Percentiles rank a stretch among this genome's conserved stretches.
These are phyloP conservation scores for Nemania serpens DNA, from an alignment of 2,329 filamentous ascomycete genomes.

Conservation along the genomic window DNA sequence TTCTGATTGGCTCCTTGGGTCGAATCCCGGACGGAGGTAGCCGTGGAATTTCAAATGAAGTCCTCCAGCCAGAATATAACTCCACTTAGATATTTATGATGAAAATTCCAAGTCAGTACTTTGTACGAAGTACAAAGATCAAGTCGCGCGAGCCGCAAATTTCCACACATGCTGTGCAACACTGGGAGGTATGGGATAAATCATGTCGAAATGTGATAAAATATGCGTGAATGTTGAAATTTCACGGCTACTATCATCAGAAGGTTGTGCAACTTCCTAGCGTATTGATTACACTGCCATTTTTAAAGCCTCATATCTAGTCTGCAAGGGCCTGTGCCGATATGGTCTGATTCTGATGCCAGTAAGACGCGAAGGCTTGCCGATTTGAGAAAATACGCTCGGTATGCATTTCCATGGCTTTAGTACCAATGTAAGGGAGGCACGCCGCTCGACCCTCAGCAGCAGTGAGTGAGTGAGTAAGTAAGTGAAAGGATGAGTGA, in stretches of 20 bases:
- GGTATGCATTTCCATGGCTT: too few relatives aligned
- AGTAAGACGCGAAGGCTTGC: slow-evolving; percentile 5
- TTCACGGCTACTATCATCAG: background rate
- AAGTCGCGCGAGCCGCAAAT: background rate
- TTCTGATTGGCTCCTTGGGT: slow-evolving; percentile 11
- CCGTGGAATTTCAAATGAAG: too few relatives aligned
- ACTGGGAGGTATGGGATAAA: background rate
- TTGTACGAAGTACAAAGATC: background rate
- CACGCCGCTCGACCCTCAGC: too few relatives aligned
- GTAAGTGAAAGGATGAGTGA: background rate
- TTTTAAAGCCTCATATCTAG: slow-evolving; percentile 7
- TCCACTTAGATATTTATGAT: too few relatives aligned
- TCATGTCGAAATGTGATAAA: background rate
- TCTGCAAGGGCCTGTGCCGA: background rate
- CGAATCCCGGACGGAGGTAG: background rate
- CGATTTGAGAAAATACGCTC: background rate
- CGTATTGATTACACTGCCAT: background rate
- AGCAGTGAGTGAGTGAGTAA: too few relatives aligned
- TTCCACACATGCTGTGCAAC: background rate
- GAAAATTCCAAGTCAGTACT: too few relatives aligned
- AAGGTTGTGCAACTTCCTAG: too few relatives aligned
- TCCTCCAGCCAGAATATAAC: too few relatives aligned
- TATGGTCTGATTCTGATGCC: slow-evolving; percentile 20
- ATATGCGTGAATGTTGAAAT: background rate
- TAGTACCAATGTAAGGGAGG: too few relatives aligned